Evolutionary conservation across 805 yeast species (phyloP), one percentile per base, ranked within the genome.

Genomic region (Debaryomyces hansenii): DNA sequence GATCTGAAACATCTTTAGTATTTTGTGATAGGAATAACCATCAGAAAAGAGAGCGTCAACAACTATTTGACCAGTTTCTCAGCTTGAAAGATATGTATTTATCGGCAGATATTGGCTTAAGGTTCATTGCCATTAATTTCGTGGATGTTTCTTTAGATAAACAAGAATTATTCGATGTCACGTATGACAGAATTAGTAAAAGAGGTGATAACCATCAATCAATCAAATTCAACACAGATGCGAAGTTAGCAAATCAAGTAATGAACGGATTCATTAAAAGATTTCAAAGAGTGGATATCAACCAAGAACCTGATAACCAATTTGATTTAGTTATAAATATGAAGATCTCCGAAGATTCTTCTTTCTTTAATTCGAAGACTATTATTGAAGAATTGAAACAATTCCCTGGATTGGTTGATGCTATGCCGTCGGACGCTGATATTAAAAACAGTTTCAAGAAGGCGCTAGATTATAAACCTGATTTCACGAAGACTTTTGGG

Each of bases 151-250:
- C 49, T 24, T 52, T 65, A 4, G 59, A 62, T n/a, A 56, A 64
- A 11, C 49, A 59, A 1, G 54, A 63, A 4, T 54, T 83, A 1
- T 78, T 81, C 77, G 54, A 70, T 2, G 48, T 82, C 0, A 87
- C 97, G 0, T 63, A 69, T 7, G 62, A 69, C 0, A 74, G 97
- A 45, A 85, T 92, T 0, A 41, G 72, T 5, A 58, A 60, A 2
- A 76, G 99, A 55, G 97, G 97, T 2, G 90, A 90, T 58, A 85
- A 87, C 52, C 99, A 94, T 62, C 96, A 87, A 62, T 82, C 91
- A 1, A 87, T 94, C 33, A 82, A 85, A 52, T 74, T 72, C 4
- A 62, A 58, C 0, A 74, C 77, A 45, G 82, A 84, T 8, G 70
- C 70, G 4, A 63, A 65, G 14, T 70, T 75, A 42, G 83, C 87